Conservation (phyloP, 352 stramenopile genomes). For the Nothophytophthora sp. region DNA sequence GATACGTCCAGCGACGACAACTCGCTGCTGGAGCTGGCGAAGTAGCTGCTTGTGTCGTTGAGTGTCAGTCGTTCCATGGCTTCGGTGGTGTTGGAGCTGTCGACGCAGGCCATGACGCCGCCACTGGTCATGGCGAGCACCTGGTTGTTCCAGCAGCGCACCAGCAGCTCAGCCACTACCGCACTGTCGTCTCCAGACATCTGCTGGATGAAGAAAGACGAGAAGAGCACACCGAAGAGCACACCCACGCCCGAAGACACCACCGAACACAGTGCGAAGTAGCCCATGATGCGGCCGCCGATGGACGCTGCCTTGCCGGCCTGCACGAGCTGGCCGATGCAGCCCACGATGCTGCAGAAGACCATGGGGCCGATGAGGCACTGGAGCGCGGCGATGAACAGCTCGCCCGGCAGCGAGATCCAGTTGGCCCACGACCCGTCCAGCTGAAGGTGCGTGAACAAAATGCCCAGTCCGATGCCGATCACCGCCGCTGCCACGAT, state of each 20-base stretch:
- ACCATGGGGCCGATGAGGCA: constrained; percentile 71
- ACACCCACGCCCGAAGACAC: constrained; percentile 46
- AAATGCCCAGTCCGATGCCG: constrained; percentile 44
- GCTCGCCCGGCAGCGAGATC: constrained; percentile 58
- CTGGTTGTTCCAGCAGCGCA: constrained; percentile 49
- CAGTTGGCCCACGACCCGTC: constrained; percentile 29
- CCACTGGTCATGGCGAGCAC: constrained; percentile 36
- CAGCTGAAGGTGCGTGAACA: constrained; percentile 39
- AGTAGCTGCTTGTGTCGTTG: constrained; percentile 53
- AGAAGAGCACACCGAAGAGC: constrained; percentile 35
- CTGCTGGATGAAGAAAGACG: constrained; percentile 33
- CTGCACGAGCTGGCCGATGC: constrained; percentile 57
- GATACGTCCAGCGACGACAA: constrained; percentile 43
- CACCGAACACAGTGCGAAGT: constrained; percentile 46
- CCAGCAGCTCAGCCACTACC: constrained; percentile 21
- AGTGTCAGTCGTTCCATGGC: constrained; percentile 34
- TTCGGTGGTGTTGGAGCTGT: constrained; percentile 23
- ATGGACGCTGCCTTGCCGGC: constrained; percentile 53
- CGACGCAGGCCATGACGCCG: constrained; percentile 38
- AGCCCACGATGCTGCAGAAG: constrained; percentile 65
- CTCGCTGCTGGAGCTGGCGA: constrained; percentile 28
- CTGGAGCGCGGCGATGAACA: constrained; percentile 64
- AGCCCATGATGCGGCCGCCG: constrained; percentile 47
- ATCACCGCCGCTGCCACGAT: constrained; percentile 39
- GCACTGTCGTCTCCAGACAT: constrained; percentile 30